Conservation (phyloP, 208 protist genomes). For the Acanthamoeba royreba region DNA sequence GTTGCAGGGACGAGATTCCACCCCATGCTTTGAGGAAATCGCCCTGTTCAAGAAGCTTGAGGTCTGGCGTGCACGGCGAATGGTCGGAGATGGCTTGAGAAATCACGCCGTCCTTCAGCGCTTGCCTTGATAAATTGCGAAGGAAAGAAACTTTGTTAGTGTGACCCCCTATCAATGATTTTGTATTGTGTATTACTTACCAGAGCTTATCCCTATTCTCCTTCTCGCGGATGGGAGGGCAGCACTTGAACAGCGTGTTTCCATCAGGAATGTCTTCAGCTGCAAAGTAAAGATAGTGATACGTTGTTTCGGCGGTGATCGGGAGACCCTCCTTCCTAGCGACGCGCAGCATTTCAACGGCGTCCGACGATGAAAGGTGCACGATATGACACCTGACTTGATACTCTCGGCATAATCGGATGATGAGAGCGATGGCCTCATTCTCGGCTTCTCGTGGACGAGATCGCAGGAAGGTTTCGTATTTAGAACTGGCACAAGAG, state of each 20-base stretch:
- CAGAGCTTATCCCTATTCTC: conserved; percentile 67
- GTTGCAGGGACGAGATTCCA: conserved; percentile 69
- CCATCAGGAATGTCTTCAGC: conserved; percentile 64
- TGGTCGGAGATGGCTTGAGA: conserved; percentile 68
- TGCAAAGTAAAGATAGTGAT: conserved; percentile 67
- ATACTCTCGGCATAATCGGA: conserved; percentile 46
- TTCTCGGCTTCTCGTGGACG: conserved; percentile 55
- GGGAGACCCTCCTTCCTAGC: conserved; percentile 35
- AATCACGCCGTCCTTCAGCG: conserved; percentile 40
- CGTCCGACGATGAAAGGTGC: conserved; percentile 55
- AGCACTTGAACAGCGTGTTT: conserved; percentile 70
- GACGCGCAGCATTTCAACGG: background rate
- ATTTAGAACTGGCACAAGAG: background rate
- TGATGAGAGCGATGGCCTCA: conserved; percentile 50
- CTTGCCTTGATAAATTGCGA: background rate
- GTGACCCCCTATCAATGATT: too few species aligned
- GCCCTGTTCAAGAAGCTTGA: conserved; percentile 63
- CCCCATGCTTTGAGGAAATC: conserved; percentile 75
- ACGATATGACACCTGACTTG: conserved; percentile 57
- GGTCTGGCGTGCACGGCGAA: conserved; percentile 65
- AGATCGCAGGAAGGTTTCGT: conserved; percentile 52
- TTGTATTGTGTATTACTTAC: too few species aligned
- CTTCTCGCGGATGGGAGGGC: conserved; percentile 67
- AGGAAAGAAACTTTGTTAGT: background rate
- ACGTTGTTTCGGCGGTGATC: conserved; percentile 68